Evolutionary conservation across 2,329 filamentous ascomycete species (phyloP).

Genomic region (Sclerotinia glacialis): DNA sequence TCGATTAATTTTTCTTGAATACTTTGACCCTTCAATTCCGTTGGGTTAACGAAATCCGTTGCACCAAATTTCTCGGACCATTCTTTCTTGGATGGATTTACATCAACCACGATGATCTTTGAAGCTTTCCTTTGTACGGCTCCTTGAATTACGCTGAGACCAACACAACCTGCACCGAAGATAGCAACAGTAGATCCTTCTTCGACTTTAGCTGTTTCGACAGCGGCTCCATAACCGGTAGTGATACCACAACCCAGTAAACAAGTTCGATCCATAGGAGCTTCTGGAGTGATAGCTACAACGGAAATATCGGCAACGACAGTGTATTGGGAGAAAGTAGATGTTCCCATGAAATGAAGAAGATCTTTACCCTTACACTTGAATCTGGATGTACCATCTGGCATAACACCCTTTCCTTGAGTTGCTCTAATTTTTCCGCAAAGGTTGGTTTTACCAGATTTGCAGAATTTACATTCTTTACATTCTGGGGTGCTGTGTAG

Average conservation of each 20-base stretch:
- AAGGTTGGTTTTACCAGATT: conserved; percentile 97
- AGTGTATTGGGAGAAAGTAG: conserved; percentile 98
- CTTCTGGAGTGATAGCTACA: conserved; percentile 84
- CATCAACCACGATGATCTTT: conserved; percentile 63
- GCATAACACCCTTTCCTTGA: conserved; percentile 94
- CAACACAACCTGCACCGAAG: conserved; percentile 95
- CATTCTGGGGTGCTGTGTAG: conserved; percentile 83
- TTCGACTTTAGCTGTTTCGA: conserved; percentile 89
- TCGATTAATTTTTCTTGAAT: conserved; percentile 92
- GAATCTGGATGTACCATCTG: conserved; percentile 93
- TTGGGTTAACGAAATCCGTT: conserved; percentile 95
- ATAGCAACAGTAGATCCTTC: conserved; percentile 85
- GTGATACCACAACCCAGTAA: conserved; percentile 97
- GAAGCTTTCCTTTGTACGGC: conserved; percentile 58
- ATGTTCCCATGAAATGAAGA: conserved; percentile 98
- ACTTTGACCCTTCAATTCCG: conserved; percentile 70
- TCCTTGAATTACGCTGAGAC: conserved; percentile 91
- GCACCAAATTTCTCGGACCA: conserved; percentile 95
- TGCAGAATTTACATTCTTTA: conserved; percentile 98
- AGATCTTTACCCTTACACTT: conserved; percentile 91
- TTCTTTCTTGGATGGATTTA: conserved; percentile 87
- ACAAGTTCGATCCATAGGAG: conserved; percentile 94
- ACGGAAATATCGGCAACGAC: conserved; percentile 98
- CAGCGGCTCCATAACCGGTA: conserved; percentile 93
- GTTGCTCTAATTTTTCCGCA: conserved; percentile 98